phyloP scores from a whole-genome alignment of 1,139 yeast species.

The Debaryomyces udenii region DNA sequence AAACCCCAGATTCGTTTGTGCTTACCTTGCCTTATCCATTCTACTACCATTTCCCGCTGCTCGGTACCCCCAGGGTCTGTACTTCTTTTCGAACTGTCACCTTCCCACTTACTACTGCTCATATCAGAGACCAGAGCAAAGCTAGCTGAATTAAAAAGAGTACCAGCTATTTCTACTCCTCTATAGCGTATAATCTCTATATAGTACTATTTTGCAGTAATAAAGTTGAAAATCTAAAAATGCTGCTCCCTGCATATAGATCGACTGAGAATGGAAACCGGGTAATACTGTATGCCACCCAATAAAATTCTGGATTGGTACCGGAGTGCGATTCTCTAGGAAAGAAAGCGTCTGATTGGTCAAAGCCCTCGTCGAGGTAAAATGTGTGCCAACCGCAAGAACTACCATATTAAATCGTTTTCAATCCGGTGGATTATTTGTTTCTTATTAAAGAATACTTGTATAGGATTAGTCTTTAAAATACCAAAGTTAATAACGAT shows the following conservation, averaged over 20 bases:
- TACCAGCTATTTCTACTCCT: too few species aligned
- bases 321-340: slow-evolving; percentile 15
- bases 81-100: slow-evolving; percentile 25
- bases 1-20: slow-evolving; percentile 24
- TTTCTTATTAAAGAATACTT: slow-evolving; percentile 8
- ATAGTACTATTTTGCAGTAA: slow-evolving; percentile 8
- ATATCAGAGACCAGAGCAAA: slow-evolving; percentile 17
- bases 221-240: neutral
- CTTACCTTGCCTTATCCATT: slow-evolving; percentile 22
- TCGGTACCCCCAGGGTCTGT: slow-evolving; percentile 24
- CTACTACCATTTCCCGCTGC: slow-evolving; percentile 1
- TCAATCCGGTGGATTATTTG: slow-evolving; percentile 6
- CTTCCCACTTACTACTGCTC: slow-evolving; percentile 23
- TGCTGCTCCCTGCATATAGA: slow-evolving; percentile 3
- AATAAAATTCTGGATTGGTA: slow-evolving; percentile 12
- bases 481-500: slow-evolving; percentile 40
- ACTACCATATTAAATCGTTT: slow-evolving; percentile 7
- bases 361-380: slow-evolving; percentile 11
- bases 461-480: slow-evolving; percentile 17
- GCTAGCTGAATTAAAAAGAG: neutral
- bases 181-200: neutral
- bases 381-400: slow-evolving; percentile 10
- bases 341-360: slow-evolving; percentile 23
- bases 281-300: slow-evolving; percentile 15
- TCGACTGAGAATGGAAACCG: slow-evolving; percentile 1